These are phyloP conservation scores for Metschnikowia matae DNA, from an alignment of 805 yeast species.

Conservation along the genomic window DNA sequence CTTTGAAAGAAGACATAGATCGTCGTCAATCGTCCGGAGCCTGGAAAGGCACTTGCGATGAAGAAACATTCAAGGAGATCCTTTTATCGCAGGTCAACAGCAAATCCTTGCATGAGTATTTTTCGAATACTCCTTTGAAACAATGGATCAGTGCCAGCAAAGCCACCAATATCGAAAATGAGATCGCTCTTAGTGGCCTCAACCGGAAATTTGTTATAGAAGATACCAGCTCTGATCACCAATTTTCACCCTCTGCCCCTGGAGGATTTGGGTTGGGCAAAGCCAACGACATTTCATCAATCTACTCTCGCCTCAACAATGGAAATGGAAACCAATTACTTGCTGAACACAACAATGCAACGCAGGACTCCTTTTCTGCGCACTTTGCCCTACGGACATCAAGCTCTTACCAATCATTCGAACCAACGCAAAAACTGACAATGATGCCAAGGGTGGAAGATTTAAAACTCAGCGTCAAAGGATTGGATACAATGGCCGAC, in stretches of 20 bases:
- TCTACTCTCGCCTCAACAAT: conserved; percentile 31
- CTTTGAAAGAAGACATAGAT: conserved; percentile 23
- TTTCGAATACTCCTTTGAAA: conserved; percentile 24
- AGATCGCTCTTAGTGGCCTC: not conserved
- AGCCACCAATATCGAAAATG: not conserved
- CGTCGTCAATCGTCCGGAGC: conserved; percentile 22
- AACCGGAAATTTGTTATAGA: conserved; percentile 1
- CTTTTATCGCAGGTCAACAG: conserved; percentile 13
- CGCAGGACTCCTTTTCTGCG: conserved; percentile 9
- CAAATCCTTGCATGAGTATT: conserved; percentile 25
- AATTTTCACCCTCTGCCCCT: not conserved
- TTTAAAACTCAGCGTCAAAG: conserved; percentile 11
- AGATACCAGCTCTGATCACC: conserved; percentile 4
- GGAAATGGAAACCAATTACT: conserved; percentile 6
- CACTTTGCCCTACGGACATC: not conserved
- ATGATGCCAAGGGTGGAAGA: conserved; percentile 17
- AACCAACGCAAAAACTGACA: not conserved
- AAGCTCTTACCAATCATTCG: not conserved
- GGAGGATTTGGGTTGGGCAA: conserved; percentile 34
- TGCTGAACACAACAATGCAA: conserved; percentile 14
- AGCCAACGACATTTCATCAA: conserved; percentile 39
- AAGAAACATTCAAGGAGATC: not conserved
- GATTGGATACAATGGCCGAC: conserved; percentile 6
- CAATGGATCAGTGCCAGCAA: conserved; percentile 23
- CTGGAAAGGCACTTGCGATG: conserved; percentile 22